These are phyloP conservation scores for Phytophthora litchii DNA, from an alignment of 352 stramenopile species.

Conservation along the genomic window DNA sequence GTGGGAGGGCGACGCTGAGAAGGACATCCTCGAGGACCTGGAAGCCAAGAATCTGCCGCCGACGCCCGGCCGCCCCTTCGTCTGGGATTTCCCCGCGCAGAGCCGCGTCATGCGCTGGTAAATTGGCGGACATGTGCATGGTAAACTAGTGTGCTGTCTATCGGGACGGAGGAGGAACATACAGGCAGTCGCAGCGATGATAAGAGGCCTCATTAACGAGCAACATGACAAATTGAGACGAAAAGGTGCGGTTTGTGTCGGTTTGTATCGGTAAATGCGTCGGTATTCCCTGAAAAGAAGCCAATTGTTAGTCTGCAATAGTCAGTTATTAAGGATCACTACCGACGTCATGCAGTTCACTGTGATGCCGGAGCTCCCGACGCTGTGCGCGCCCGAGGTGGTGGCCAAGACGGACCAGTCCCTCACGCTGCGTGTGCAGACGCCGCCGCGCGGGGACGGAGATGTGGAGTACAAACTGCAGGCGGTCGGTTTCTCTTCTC, in stretches of 20 bases:
- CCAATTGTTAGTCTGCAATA: slow-evolving; percentile 17
- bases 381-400: slow-evolving; percentile 59
- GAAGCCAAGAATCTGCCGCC: slow-evolving; percentile 81
- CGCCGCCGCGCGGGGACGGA: slow-evolving; percentile 32
- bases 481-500: slow-evolving; percentile 21
- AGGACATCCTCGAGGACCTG: slow-evolving; percentile 72
- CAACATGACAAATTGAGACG: slow-evolving; percentile 19
- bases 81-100: slow-evolving; percentile 70
- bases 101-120: slow-evolving; percentile 78
- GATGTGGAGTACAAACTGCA: slow-evolving; percentile 68
- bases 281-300: too few relatives aligned
- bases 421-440: slow-evolving; percentile 63
- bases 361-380: slow-evolving; percentile 64
- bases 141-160: slow-evolving; percentile 7
- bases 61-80: slow-evolving; percentile 67
- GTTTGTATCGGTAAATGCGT: too few relatives aligned
- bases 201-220: slow-evolving; percentile 16
- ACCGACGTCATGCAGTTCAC: slow-evolving; percentile 46
- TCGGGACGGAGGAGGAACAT: background rate
- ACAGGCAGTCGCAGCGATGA: slow-evolving; percentile 10
- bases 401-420: slow-evolving; percentile 82
- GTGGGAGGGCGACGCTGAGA: slow-evolving; percentile 75
- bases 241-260: too few relatives aligned
- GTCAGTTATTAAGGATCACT: too few relatives aligned
- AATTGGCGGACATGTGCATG: slow-evolving; percentile 1